phyloP scores from a whole-genome alignment of 2,329 filamentous ascomycete genomes.

The Fusarium redolens region DNA sequence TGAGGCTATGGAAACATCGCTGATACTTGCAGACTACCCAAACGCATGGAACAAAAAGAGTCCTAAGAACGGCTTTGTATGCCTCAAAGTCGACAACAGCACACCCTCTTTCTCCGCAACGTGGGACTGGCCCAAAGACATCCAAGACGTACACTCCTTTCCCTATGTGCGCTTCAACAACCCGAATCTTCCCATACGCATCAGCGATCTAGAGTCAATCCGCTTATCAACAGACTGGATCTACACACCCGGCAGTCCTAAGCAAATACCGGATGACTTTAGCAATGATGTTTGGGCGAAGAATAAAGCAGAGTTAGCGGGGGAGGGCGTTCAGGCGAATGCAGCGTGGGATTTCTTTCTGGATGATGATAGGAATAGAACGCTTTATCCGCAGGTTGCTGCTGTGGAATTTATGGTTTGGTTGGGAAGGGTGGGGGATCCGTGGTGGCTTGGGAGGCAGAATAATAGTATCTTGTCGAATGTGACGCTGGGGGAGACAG shows the following conservation, averaged over 20 bases:
- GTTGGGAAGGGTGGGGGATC: slow-evolving; percentile 41
- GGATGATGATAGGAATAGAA: slow-evolving; percentile 38
- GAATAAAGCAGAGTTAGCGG: slow-evolving; percentile 32
- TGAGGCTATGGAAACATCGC: neutral
- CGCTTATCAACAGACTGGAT: slow-evolving; percentile 41
- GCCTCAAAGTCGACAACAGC: slow-evolving; percentile 41
- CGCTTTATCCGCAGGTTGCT: slow-evolving; percentile 37
- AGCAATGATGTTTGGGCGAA: slow-evolving; percentile 11
- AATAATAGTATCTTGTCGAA: slow-evolving; percentile 36
- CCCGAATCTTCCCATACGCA: slow-evolving; percentile 28
- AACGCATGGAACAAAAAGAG: slow-evolving; percentile 44
- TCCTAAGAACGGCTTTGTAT: slow-evolving; percentile 39
- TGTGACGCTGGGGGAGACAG: slow-evolving; percentile 35
- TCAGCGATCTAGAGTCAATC: slow-evolving; percentile 35
- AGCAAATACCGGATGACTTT: slow-evolving; percentile 23
- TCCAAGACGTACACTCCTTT: slow-evolving; percentile 43
- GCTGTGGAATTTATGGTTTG: slow-evolving; percentile 43
- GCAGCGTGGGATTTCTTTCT: slow-evolving; percentile 46
- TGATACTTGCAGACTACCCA: slow-evolving; percentile 39
- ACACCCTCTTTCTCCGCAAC: slow-evolving; percentile 37
- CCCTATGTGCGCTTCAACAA: slow-evolving; percentile 43
- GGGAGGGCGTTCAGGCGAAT: slow-evolving; percentile 25
- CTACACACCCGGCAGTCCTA: slow-evolving; percentile 28
- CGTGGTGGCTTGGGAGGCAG: slow-evolving; percentile 42
- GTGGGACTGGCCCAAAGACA: slow-evolving; percentile 41